These are phyloP conservation scores for Hymenoscyphus fraxineus DNA, from an alignment of 2,329 filamentous ascomycete species.

Conservation along the genomic window DNA sequence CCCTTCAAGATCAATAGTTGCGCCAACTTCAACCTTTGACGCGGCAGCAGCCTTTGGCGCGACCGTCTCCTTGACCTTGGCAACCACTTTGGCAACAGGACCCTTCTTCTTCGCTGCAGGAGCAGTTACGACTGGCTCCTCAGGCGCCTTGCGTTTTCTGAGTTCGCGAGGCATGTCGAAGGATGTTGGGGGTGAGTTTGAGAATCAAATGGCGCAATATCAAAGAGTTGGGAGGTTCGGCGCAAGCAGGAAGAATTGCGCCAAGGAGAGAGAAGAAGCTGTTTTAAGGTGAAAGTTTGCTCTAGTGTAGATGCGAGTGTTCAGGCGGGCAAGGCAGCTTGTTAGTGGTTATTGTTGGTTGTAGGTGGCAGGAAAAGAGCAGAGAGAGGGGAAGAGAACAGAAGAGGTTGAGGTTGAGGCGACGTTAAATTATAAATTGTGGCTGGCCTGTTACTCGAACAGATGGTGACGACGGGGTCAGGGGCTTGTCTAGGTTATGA, in stretches of 20 bases:
- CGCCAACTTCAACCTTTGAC: conserved; percentile 47
- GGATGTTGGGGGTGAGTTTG: conserved; percentile 9
- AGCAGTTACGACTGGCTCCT: conserved; percentile 36
- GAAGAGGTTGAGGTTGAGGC: conserved; percentile 20
- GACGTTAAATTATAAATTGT: conserved; percentile 29
- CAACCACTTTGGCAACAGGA: conserved; percentile 39
- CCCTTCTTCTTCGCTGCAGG: conserved; percentile 46
- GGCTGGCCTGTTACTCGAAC: conserved; percentile 25
- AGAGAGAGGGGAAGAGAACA: background rate
- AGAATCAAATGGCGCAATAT: conserved; percentile 15
- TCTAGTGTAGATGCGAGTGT: background rate
- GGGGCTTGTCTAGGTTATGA: conserved; percentile 13
- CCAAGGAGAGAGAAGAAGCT: background rate
- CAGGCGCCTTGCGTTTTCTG: conserved; percentile 58
- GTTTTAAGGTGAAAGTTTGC: background rate
- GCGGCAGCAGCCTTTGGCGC: conserved; percentile 22
- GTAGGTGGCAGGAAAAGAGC: conserved; percentile 5
- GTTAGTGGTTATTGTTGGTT: background rate
- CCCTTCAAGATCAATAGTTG: conserved; percentile 52
- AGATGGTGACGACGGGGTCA: conserved; percentile 15
- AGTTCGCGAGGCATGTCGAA: conserved; percentile 53
- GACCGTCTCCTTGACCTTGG: conserved; percentile 38
- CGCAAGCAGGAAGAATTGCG: conserved; percentile 14
- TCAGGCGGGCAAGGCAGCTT: background rate
- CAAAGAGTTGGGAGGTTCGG: conserved; percentile 23